A percentile compares a stretch with the other conserved stretches of the same genome.
Conservation (phyloP, 495 filamentous ascomycete species). For the Aspergillus olivimuriae region DNA sequence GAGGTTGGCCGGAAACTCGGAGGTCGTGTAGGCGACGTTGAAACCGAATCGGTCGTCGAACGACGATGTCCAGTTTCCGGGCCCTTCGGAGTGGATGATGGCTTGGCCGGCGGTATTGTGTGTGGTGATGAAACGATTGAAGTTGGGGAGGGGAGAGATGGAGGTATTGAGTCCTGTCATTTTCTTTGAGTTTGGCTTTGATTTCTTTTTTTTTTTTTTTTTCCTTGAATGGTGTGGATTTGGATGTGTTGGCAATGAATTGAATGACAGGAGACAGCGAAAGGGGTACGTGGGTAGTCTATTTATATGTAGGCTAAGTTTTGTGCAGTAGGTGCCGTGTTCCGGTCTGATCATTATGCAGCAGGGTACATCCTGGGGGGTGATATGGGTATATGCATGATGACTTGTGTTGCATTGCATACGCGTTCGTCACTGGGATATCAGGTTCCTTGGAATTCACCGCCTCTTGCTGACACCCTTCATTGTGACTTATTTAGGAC, state of each 20-base stretch:
- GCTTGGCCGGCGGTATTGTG: constrained; percentile 30
- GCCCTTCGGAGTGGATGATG: constrained; percentile 23
- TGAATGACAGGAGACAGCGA: background rate
- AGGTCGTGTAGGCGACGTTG: constrained; percentile 45
- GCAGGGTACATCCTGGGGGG: too few relatives aligned
- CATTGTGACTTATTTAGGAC: too few relatives aligned
- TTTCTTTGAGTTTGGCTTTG: background rate
- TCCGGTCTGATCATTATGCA: too few relatives aligned
- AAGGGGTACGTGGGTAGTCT: constrained; percentile 40
- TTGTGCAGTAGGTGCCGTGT: too few relatives aligned
- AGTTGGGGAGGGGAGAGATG: constrained; percentile 20
- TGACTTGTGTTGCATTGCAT: too few relatives aligned
- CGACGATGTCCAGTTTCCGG: constrained; percentile 14
- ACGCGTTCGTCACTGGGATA: too few relatives aligned
- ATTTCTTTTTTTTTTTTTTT: background rate
- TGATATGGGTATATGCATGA: too few relatives aligned
- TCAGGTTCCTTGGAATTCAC: too few relatives aligned
- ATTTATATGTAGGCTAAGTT: too few relatives aligned
- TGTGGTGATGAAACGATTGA: constrained; percentile 36
- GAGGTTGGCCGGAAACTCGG: constrained; percentile 48
- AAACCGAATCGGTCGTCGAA: constrained; percentile 21
- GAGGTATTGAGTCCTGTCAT: background rate
- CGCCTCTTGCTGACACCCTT: too few relatives aligned
- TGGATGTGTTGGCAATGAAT: background rate
- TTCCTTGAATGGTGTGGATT: background rate